Percentiles rank a stretch among this genome's conserved stretches.
These are phyloP conservation scores for Xylaria polymorpha DNA, from an alignment of 2,329 filamentous ascomycete genomes.

Conservation along the genomic window DNA sequence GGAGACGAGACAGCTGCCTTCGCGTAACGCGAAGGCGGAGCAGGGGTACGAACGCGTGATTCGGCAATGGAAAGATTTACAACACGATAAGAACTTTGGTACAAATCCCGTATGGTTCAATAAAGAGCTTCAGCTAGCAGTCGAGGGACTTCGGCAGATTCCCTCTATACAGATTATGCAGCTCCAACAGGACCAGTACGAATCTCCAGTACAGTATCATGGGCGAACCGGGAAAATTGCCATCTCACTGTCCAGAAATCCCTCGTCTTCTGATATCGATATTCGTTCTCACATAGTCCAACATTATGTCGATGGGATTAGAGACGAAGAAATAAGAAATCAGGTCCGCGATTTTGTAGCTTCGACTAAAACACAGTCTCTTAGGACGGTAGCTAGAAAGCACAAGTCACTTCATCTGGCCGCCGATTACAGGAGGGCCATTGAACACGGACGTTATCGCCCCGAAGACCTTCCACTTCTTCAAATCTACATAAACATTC, in stretches of 20 bases:
- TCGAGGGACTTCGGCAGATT: slow-evolving; percentile 63
- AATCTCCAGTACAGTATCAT: slow-evolving; percentile 64
- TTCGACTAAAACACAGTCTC: slow-evolving; percentile 42
- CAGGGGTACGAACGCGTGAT: slow-evolving; percentile 54
- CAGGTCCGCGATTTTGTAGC: slow-evolving; percentile 53
- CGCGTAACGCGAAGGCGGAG: slow-evolving; percentile 52
- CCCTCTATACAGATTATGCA: slow-evolving; percentile 64
- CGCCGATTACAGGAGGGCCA: slow-evolving; percentile 64
- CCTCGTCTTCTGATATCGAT: slow-evolving; percentile 36
- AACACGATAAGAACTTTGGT: slow-evolving; percentile 55
- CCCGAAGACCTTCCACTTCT: slow-evolving; percentile 53
- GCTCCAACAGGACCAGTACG: slow-evolving; percentile 65
- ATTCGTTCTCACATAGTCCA: slow-evolving; percentile 43
- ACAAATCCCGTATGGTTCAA: slow-evolving; percentile 62
- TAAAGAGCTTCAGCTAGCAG: slow-evolving; percentile 62
- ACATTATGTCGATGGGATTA: slow-evolving; percentile 66
- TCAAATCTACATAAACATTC: slow-evolving; percentile 61
- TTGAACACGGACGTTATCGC: slow-evolving; percentile 61
- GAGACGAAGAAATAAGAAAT: slow-evolving; percentile 58
- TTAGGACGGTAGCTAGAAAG: slow-evolving; percentile 58
- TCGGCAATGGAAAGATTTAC: slow-evolving; percentile 59
- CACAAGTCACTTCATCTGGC: slow-evolving; percentile 69
- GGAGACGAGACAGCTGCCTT: slow-evolving; percentile 49
- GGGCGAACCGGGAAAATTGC: slow-evolving; percentile 56
- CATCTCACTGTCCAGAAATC: slow-evolving; percentile 49